Conservation (phyloP, 306 rosid genomes). For the Vigna angularis region DNA sequence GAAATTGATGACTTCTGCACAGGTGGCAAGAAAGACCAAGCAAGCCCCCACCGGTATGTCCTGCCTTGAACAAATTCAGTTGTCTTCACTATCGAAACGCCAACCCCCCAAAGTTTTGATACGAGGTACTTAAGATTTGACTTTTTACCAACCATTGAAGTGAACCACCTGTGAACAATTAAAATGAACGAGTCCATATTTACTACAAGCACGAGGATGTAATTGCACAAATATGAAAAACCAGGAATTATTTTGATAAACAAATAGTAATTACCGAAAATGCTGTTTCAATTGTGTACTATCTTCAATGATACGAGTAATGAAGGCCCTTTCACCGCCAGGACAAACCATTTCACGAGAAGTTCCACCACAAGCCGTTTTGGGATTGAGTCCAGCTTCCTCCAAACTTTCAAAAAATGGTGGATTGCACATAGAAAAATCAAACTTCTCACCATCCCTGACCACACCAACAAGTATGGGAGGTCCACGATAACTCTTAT, state of each 20-base stretch:
- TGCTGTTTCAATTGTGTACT: constrained; percentile 63
- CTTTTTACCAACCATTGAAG: constrained; percentile 83
- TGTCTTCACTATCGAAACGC: constrained; percentile 81
- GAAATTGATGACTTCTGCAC: constrained; percentile 54
- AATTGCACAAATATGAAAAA: neutral
- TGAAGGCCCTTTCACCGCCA: constrained; percentile 90
- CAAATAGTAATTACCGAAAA: constrained; percentile 58
- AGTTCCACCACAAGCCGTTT: constrained; percentile 91
- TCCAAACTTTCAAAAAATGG: constrained; percentile 88
- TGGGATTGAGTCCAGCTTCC: constrained; percentile 88
- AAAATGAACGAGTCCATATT: constrained; percentile 7
- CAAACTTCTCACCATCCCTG: constrained; percentile 78
- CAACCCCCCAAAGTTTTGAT: constrained; percentile 82
- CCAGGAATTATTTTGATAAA: neutral
- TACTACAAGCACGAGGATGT: constrained; percentile 14
- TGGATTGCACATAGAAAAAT: constrained; percentile 98
- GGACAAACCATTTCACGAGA: constrained; percentile 80
- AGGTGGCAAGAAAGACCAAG: constrained; percentile 90
- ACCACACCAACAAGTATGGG: constrained; percentile 83
- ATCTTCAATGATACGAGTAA: constrained; percentile 79
- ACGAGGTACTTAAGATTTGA: constrained; percentile 60
- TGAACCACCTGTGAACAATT: constrained; percentile 74
- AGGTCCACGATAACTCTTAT: constrained; percentile 64
- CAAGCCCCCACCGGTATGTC: constrained; percentile 88
- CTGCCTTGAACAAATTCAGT: constrained; percentile 93